Percentiles rank a stretch among this genome's conserved stretches.
These are phyloP conservation scores for Amanita phalloides DNA, from an alignment of 768 basidiomycete species.

Conservation along the genomic window DNA sequence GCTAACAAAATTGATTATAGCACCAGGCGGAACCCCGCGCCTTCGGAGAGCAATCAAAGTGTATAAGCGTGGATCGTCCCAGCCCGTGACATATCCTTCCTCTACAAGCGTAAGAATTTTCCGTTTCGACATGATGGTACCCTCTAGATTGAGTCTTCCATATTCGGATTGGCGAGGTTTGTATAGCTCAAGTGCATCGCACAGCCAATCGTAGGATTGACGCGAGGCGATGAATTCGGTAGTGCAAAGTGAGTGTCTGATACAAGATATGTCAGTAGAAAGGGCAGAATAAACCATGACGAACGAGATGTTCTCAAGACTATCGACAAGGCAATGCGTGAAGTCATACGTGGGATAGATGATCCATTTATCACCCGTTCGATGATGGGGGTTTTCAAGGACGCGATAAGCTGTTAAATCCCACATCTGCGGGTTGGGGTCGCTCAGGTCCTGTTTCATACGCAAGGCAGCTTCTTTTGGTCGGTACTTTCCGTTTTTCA, in stretches of 20 bases:
- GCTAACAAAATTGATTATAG: slow-evolving; percentile 88
- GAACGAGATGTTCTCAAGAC: slow-evolving; percentile 97
- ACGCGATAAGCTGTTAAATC: slow-evolving; percentile 96
- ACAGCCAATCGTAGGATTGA: slow-evolving; percentile 98
- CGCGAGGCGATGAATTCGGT: slow-evolving; percentile 92
- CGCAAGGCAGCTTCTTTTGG: slow-evolving; percentile 89
- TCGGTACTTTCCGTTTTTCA: slow-evolving; percentile 84
- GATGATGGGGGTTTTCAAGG: slow-evolving; percentile 82
- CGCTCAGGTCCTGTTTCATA: slow-evolving; percentile 94
- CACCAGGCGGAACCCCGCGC: slow-evolving; percentile 94
- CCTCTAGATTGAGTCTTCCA: slow-evolving; percentile 85
- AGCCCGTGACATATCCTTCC: slow-evolving; percentile 74
- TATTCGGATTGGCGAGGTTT: slow-evolving; percentile 97
- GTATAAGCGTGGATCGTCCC: slow-evolving; percentile 97
- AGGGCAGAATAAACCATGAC: slow-evolving; percentile 22
- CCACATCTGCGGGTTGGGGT: slow-evolving; percentile 99
- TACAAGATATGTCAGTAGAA: not conserved
- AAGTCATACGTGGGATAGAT: slow-evolving; percentile 99
- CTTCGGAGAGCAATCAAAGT: slow-evolving; percentile 93
- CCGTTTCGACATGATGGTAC: slow-evolving; percentile 94
- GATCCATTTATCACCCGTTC: slow-evolving; percentile 88
- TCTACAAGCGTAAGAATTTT: slow-evolving; percentile 87
- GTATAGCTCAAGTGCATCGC: slow-evolving; percentile 95
- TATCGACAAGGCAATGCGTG: slow-evolving; percentile 96
- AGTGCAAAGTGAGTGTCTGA: slow-evolving; percentile 93